Evolutionary conservation across 164 flowering plant genomes (phyloP), one percentile per base, ranked within the genome.

Genomic region (Aristolochia fimbriata): DNA sequence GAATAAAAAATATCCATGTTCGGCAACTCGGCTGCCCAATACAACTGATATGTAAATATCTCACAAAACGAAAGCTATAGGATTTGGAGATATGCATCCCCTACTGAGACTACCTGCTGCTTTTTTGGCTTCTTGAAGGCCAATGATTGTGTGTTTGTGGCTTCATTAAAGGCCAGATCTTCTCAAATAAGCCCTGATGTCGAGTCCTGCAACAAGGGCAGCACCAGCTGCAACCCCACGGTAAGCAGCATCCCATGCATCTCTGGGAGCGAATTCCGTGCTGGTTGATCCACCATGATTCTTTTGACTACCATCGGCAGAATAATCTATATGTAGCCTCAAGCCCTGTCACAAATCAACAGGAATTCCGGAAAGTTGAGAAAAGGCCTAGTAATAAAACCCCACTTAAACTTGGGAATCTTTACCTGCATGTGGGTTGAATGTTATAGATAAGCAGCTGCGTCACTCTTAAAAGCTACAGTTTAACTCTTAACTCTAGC

Each of bases 241-340:
- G 48, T 74, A 80, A 50, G 84, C 81, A 23, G 74, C 51, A 14
- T 78, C 81, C 81, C 84, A 80, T 3, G 96, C 86, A 68, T 87
- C 95, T 49, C 51, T 31, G 16, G 74, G 77, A 58, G 75, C 92
- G 74, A 75, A 78, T 11, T 83, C 88, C 62, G 80, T 3, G 57
- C 65, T 54, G 57, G 65, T 75, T 22, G 77, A 64, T 1, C 67
- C 62, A 8, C 80, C 58, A 21, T 68, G 78, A 52, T 54, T 77
- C 60, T 73, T 62, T 9, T 65, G 65, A 24, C 71, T 65, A 21
- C 59, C 73, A n/a, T 67, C 62, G 31, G 82, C 81, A 14, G 88
- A 71, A 65, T 85, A 87, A 69, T 89, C 98, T 59, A 92, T 63
- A 73, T 89, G 86, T 71, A 92, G 71, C 73, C 77, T 83, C 72